These are phyloP conservation scores for Claviceps africana DNA, from an alignment of 2,329 filamentous ascomycete genomes.

Conservation along the genomic window DNA sequence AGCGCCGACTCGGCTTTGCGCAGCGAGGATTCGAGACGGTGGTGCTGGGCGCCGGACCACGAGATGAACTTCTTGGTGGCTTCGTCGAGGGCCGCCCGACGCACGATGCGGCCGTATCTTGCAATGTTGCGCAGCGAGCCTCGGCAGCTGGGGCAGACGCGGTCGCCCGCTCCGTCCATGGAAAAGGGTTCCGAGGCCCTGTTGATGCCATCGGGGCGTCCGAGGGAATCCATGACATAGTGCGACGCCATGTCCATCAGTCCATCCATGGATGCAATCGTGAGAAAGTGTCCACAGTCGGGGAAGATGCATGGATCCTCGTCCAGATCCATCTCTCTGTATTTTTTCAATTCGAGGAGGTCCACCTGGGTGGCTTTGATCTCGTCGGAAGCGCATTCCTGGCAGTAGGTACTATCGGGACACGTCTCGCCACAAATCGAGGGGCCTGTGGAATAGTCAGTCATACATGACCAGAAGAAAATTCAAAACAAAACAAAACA, in stretches of 20 bases:
- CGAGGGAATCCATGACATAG: constrained; percentile 29
- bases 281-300: constrained; percentile 50
- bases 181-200: constrained; percentile 33
- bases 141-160: constrained; percentile 46
- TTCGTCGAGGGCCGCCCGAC: constrained; percentile 46
- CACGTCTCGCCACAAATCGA: constrained; percentile 52
- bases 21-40: constrained; percentile 4
- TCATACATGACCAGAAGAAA: no score
- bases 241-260: constrained; percentile 38
- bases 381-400: constrained; percentile 33
- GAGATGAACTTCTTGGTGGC: constrained; percentile 50
- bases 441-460: constrained; percentile 20
- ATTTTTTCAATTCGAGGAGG: constrained; percentile 38
- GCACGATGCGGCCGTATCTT: constrained; percentile 48
- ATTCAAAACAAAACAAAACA: not conserved
- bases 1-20: constrained; percentile 6
- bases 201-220: constrained; percentile 19
- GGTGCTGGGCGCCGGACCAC: constrained; percentile 27
- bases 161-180: constrained; percentile 25
- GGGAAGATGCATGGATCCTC: constrained; percentile 48
- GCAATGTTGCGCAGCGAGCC: constrained; percentile 40
- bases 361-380: constrained; percentile 39
- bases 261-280: constrained; percentile 45
- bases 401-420: constrained; percentile 38
- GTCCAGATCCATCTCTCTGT: constrained; percentile 42